Conservation (phyloP, 169 alveolate species). For the Perkinsus chesapeaki region DNA sequence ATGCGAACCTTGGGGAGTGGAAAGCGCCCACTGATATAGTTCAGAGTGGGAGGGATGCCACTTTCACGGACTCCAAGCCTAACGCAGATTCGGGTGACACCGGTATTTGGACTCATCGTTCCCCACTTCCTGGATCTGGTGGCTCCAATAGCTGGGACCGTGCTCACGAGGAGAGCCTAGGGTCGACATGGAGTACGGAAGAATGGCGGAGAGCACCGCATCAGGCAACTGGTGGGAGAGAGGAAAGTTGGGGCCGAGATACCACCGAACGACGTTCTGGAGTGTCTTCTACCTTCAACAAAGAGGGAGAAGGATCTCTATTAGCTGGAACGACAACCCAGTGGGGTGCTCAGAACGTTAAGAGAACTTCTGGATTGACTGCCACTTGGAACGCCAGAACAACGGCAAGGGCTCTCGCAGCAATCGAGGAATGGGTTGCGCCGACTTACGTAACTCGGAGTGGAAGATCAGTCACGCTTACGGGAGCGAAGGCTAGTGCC, state of each 20-base stretch:
- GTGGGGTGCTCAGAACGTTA: neutral
- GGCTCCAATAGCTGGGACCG: neutral
- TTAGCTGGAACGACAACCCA: neutral
- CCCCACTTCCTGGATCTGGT: neutral
- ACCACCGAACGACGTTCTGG: no score
- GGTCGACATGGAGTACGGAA: neutral
- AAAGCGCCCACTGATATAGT: no score
- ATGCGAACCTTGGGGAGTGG: no score
- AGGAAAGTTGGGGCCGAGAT: neutral
- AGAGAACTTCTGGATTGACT: neutral
- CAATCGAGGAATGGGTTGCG: neutral
- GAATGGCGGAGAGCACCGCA: neutral
- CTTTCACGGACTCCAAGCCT: no score
- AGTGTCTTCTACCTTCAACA: neutral
- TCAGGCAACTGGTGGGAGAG: neutral
- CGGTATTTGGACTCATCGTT: no score
- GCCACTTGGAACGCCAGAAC: neutral
- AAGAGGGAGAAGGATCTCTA: neutral
- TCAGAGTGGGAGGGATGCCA: no score
- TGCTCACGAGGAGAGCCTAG: neutral
- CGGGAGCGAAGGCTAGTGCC: neutral
- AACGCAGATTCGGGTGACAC: no score
- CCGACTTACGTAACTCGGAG: neutral
- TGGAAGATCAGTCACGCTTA: neutral
- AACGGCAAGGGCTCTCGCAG: neutral